Conservation (phyloP, 495 filamentous ascomycete species). For the Parachaetomium inaequale region DNA sequence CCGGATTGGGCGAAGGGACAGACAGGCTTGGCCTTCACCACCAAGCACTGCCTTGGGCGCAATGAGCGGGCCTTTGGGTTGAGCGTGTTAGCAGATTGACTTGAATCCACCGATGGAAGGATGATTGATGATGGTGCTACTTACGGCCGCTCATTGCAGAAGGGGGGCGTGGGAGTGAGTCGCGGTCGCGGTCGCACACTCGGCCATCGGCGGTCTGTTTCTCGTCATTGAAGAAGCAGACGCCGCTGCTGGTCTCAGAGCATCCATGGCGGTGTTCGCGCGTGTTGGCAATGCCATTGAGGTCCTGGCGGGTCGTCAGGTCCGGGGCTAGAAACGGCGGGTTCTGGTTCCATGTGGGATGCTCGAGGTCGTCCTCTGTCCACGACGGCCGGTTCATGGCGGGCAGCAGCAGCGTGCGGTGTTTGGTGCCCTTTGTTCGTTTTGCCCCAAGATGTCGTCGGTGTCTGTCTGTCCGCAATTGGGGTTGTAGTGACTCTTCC, state of each 20-base stretch:
- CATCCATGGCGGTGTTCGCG: slow-evolving; percentile 24
- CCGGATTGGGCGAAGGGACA: slow-evolving; percentile 9
- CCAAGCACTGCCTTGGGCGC: slow-evolving; percentile 26
- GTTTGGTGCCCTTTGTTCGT: background rate
- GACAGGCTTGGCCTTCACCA: slow-evolving; percentile 35
- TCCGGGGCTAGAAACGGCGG: slow-evolving; percentile 54
- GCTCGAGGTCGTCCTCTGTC: slow-evolving; percentile 54
- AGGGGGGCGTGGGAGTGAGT: background rate
- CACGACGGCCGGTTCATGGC: slow-evolving; percentile 63
- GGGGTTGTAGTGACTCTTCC: background rate
- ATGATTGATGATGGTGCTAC: slow-evolving; percentile 1
- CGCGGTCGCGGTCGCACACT: background rate
- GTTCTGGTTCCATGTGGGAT: slow-evolving; percentile 59
- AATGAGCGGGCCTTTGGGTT: slow-evolving; percentile 23
- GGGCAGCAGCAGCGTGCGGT: background rate
- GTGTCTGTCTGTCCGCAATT: background rate
- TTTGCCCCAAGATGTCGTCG: background rate
- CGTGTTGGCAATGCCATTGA: slow-evolving; percentile 53
- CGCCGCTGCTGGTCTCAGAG: slow-evolving; percentile 4
- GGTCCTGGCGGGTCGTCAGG: slow-evolving; percentile 59
- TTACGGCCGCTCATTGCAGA: slow-evolving; percentile 21
- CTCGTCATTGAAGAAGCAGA: slow-evolving; percentile 18
- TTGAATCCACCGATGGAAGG: background rate
- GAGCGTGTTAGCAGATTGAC: slow-evolving; percentile 8
- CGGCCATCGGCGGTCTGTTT: slow-evolving; percentile 12